These are phyloP conservation scores for Tolypocladium ophioglossoides DNA, from an alignment of 2,329 filamentous ascomycete species.

Conservation along the genomic window DNA sequence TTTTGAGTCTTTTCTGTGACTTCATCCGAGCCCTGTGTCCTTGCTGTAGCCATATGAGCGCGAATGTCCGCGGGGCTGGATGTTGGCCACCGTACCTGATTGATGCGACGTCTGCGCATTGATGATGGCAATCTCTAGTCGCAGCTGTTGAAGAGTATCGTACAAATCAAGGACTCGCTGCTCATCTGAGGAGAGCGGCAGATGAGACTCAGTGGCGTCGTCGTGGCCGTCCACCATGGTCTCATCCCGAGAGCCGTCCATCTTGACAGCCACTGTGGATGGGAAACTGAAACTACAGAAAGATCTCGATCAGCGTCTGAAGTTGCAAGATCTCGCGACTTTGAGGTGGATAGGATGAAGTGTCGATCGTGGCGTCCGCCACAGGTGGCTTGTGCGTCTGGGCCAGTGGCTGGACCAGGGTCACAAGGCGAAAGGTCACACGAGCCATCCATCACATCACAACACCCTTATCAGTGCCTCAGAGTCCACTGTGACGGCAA, in stretches of 20 bases:
- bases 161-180: conserved; percentile 57
- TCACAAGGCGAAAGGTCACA: not conserved
- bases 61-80: too few species aligned
- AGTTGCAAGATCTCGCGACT: not conserved
- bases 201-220: conserved; percentile 24
- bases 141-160: conserved; percentile 59
- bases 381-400: not conserved
- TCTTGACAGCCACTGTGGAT: conserved; percentile 4
- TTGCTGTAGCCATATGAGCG: conserved; percentile 5
- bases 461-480: not conserved
- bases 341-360: not conserved
- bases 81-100: conserved; percentile 17
- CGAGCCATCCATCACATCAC: not conserved
- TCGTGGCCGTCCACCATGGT: conserved; percentile 12
- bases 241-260: conserved; percentile 18
- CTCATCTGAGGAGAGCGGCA: conserved; percentile 57
- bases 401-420: not conserved
- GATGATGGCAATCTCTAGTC: conserved; percentile 61
- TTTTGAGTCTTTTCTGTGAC: conserved; percentile 48
- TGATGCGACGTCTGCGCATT: conserved; percentile 31
- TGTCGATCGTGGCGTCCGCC: not conserved
- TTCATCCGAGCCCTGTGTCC: conserved; percentile 31
- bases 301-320: not conserved
- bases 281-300: not conserved
- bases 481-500: not conserved